Conservation (phyloP, 768 basidiomycete species). For the Termitomyces sp. region DNA sequence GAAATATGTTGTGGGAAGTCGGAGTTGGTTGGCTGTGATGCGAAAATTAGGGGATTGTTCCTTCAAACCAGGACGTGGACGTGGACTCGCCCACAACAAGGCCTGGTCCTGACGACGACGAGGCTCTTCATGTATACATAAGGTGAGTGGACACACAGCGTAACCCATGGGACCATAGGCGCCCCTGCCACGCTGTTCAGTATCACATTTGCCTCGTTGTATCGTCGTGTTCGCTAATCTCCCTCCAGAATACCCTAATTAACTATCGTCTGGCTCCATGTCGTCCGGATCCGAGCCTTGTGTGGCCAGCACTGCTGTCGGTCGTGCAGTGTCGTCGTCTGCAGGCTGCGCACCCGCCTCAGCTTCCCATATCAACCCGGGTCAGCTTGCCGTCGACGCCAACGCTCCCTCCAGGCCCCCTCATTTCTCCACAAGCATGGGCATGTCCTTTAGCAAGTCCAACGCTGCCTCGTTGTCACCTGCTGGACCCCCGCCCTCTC, state of each 20-base stretch:
- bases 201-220: conserved; percentile 16
- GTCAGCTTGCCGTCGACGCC: conserved; percentile 7
- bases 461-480: conserved; percentile 16
- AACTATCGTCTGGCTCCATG: conserved; percentile 16
- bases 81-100: neutral
- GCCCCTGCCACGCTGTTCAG: neutral
- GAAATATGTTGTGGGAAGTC: neutral
- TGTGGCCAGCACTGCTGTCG: conserved; percentile 13
- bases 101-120: conserved; percentile 1
- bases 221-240: conserved; percentile 16
- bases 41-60: conserved; percentile 3
- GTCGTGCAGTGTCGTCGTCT: conserved; percentile 31
- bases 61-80: conserved; percentile 1
- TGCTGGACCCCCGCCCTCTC: conserved; percentile 16
- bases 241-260: conserved; percentile 22
- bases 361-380: conserved; percentile 34
- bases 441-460: conserved; percentile 30
- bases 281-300: conserved; percentile 16
- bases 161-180: neutral
- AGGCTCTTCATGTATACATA: conserved; percentile 10
- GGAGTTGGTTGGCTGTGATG: conserved; percentile 12
- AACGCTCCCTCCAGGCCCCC: conserved; percentile 16
- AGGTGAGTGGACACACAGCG: conserved; percentile 3
- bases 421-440: conserved; percentile 27
- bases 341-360: conserved; percentile 25